Percentiles rank a stretch among this genome's conserved stretches.
Conservation (phyloP, 148 eudicot genomes). For the Selenicereus undatus region DNA sequence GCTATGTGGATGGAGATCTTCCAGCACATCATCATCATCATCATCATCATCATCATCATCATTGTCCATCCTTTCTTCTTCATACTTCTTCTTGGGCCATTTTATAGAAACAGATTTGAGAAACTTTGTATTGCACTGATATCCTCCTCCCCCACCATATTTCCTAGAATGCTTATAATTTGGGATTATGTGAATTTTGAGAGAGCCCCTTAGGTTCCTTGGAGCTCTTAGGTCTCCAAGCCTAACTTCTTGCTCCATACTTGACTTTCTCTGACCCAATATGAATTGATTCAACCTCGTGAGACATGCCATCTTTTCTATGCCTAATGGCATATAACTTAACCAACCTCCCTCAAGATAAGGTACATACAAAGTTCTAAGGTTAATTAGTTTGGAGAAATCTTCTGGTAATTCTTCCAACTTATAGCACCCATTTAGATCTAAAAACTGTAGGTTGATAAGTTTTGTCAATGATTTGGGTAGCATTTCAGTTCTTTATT, state of each 20-base stretch:
- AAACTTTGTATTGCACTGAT: background rate
- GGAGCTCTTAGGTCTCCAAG: slow-evolving; percentile 7
- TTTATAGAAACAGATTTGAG: background rate
- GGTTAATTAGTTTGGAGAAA: slow-evolving; percentile 20
- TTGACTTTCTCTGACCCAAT: background rate
- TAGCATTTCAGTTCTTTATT: background rate
- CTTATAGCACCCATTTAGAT: background rate
- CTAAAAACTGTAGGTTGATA: slow-evolving; percentile 21
- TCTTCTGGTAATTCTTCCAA: slow-evolving; percentile 21
- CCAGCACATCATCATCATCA: slow-evolving; percentile 9
- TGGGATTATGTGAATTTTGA: background rate
- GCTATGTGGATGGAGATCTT: slow-evolving; percentile 20
- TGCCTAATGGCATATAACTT: slow-evolving; percentile 22
- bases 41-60: background rate
- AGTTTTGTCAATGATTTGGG: slow-evolving; percentile 21
- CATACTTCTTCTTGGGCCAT: too few relatives aligned
- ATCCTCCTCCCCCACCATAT: background rate
- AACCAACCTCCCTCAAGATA: background rate
- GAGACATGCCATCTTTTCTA: slow-evolving; percentile 18
- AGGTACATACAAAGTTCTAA: slow-evolving; percentile 9
- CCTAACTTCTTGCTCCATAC: background rate
- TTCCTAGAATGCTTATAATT: background rate
- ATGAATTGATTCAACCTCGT: background rate
- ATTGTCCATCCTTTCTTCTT: too few relatives aligned
- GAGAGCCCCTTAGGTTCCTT: background rate